Evolutionary conservation across 495 filamentous ascomycete species (phyloP), one percentile per base, ranked within the genome.

Genomic region (Penicillium paxilli): DNA sequence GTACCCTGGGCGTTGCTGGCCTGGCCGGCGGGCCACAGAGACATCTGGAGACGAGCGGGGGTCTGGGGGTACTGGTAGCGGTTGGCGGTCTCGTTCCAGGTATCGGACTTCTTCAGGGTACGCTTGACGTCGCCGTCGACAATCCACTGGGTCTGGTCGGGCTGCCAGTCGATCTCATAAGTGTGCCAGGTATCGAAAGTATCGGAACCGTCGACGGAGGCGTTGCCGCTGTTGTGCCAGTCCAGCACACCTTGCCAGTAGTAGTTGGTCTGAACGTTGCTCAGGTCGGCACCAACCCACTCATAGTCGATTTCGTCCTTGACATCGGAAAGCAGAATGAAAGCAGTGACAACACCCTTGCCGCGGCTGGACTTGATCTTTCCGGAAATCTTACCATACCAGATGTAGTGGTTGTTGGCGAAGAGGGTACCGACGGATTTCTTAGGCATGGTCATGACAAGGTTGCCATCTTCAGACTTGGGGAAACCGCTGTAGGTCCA

Each of bases 241-340:
- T 95, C 76, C 6, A 91, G 83, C 59, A 97, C 87, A 57, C 95
- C 94, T 72, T 98, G 94, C 76, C 86, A 96, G 75, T 98, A 98
- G 79, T 82, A 98, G 77, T 98, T 98, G 63, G 90, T 91, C 78
- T 98, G 92, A 17, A 87, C 88, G 46, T 79, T 80, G 17, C 77
- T 63, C 64, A 96, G 70, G 59, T 97, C 89, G 42, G 81, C 80
- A 51, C 94, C 94, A 49, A 98, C 83, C 66, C 85, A 98, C 74
- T 98, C 94, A 66, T 89, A 97, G 70, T 98, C 94, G 64, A 98
- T 96, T 70, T 98, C 94, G 64, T 98, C 94, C 76, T 96, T 96
- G 62, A 94, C 88, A 67, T 98, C 94, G 26, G 86, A 88, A 61
- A 97, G 81, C 58, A 98, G 76, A 68, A 98, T 98, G 69, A 98